Percentiles rank a stretch among this genome's conserved stretches.
phyloP scores from a whole-genome alignment of 202 grass and related monocot genomes.

The Alloteropsis angusta region DNA sequence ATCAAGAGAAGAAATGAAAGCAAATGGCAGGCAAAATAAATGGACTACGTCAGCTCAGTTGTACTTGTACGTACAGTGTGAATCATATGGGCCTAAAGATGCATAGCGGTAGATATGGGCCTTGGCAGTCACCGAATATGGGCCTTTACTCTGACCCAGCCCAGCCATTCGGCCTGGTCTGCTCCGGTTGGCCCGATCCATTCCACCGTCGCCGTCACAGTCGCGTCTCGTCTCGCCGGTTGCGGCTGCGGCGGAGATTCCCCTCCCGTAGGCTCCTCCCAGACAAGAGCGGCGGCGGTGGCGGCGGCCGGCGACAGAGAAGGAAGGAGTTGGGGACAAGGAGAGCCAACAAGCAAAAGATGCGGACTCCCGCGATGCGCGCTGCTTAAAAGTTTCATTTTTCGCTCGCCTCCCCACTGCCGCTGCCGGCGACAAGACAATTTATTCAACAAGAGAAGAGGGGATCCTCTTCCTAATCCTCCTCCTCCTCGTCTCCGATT shows the following conservation, averaged over 20 bases:
- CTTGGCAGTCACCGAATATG: not conserved
- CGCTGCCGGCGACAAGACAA: not conserved
- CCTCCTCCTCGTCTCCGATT: not conserved
- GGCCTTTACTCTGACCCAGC: not conserved
- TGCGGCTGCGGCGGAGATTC: not conserved
- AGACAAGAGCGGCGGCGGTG: not conserved
- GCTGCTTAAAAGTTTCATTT: conserved; percentile 9
- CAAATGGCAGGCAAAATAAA: too few species aligned
- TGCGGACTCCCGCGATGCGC: conserved; percentile 3
- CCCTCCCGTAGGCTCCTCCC: not conserved
- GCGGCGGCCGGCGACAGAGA: not conserved
- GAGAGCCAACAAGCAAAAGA: not conserved
- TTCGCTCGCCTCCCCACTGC: not conserved
- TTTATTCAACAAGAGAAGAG: not conserved
- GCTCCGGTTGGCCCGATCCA: too few species aligned
- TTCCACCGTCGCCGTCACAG: too few species aligned
- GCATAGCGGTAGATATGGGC: not conserved
- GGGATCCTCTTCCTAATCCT: not conserved
- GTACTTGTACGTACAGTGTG: too few species aligned
- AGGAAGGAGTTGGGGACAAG: not conserved
- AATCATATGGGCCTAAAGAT: not conserved
- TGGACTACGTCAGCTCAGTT: too few species aligned
- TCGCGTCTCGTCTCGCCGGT: not conserved
- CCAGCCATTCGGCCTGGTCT: not conserved
- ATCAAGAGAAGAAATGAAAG: too few species aligned